Evolutionary conservation across 1,284 basidiomycete species (phyloP), one percentile per base, ranked within the genome.

Genomic region (Naganishia sp.): DNA sequence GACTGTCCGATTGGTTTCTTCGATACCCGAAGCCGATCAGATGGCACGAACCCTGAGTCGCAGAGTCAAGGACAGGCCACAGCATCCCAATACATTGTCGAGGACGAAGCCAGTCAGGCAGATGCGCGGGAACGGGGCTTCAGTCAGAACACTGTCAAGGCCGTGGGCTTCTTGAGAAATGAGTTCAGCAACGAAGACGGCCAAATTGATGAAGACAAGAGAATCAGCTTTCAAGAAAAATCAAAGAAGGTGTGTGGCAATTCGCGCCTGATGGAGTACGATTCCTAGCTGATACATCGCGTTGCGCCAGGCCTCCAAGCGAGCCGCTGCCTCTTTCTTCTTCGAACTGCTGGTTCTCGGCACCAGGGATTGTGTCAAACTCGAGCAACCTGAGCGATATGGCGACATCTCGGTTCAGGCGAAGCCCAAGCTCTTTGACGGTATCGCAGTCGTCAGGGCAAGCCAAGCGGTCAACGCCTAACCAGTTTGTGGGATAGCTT

Each of bases 281-380:
- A 52, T 11, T 10, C 1, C 43, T 23, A 3, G 23, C 23, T 52
- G 61, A 57, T 57, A 31, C 72, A 21, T 3, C 49, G 21, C 36
- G 53, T 1, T 50, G 21, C 33, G 53, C 1, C 71, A 94, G 87
- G 91, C 92, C 9, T 90, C 90, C 9, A 88, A 92, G 61, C 87
- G 92, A 53, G 95, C 94, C 3, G 93, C 94, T 0, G 87, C 94
- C 0, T 88, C 91, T 2, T 98, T 99, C 84, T 99, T 99, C 84
- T 99, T 98, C 75, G 95, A 99, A 80, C 81, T 98, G 61, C 87
- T 99, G 36, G 92, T 97, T 3, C 86, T 99, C 2, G 89, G 92
- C 10, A 97, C 94, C 0, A 88, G 91, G 50, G 94, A 97, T 77
- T 92, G 90, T 74, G 82, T 99, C 72, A 87, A 88, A 72, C 80